These are phyloP conservation scores for Diaporthe humulicola DNA, from an alignment of 2,329 filamentous ascomycete species.

Conservation along the genomic window DNA sequence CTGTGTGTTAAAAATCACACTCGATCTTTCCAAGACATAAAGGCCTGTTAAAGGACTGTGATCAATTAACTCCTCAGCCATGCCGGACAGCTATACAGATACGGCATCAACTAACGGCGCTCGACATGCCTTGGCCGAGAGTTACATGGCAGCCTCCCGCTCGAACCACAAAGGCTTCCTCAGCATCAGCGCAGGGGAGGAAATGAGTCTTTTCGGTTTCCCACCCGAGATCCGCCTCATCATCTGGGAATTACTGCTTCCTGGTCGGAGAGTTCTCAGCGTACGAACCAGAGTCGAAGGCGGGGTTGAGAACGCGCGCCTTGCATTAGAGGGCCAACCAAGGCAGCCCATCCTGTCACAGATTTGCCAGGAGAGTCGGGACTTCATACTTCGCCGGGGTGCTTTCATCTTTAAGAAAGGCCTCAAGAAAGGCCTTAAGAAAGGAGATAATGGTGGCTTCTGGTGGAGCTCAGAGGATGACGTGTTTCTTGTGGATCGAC, in stretches of 20 bases:
- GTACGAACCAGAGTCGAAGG: neutral
- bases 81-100: neutral
- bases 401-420: neutral
- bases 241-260: neutral
- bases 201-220: neutral
- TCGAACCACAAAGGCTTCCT: neutral
- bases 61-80: neutral
- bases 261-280: neutral
- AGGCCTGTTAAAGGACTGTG: neutral
- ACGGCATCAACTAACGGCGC: neutral
- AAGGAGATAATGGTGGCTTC: neutral
- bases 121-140: rapidly evolving
- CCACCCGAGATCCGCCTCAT: neutral
- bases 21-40: neutral
- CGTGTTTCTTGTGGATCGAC: neutral
- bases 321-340: neutral
- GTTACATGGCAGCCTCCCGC: neutral
- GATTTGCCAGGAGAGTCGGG: neutral
- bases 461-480: neutral
- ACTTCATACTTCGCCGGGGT: neutral
- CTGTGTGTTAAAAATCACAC: neutral
- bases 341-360: neutral
- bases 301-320: neutral
- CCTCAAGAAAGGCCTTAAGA: no score
- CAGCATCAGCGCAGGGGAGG: neutral